Percentiles rank a stretch among this genome's conserved stretches.
Conservation (phyloP, 2,329 filamentous ascomycete genomes). For the Apiospora marii region DNA sequence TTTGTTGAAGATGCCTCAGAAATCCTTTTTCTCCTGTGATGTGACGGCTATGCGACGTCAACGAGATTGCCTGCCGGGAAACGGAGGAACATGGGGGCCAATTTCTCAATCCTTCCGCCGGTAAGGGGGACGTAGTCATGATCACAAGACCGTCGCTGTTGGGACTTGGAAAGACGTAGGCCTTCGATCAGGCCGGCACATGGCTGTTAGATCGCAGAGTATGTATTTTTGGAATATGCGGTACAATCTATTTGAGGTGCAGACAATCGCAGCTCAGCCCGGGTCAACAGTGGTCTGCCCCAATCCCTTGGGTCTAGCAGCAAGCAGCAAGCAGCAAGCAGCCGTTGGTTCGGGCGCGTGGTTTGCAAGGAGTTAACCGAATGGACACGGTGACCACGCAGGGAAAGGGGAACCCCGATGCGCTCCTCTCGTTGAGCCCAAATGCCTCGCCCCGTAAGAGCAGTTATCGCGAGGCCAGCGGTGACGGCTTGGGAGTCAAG, state of each 20-base stretch:
- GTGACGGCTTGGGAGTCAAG: neutral
- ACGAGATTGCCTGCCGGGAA: neutral
- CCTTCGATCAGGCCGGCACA: neutral
- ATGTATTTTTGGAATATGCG: neutral
- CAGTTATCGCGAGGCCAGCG: neutral
- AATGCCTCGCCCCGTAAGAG: neutral
- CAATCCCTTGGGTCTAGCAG: neutral
- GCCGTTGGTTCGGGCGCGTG: neutral
- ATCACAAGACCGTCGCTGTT: neutral
- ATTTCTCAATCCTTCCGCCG: neutral
- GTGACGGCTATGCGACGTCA: conserved; percentile 3
- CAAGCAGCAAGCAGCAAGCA: neutral
- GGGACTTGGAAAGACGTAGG: neutral
- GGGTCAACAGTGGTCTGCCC: conserved; percentile 1
- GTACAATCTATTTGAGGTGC: neutral
- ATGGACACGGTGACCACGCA: neutral
- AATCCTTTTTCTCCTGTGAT: neutral
- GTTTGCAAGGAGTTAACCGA: neutral
- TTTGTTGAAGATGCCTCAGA: neutral
- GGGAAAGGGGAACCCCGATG: neutral
- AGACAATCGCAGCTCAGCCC: conserved; percentile 7
- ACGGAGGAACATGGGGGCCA: conserved; percentile 13
- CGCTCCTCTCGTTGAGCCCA: neutral
- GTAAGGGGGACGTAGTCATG: neutral
- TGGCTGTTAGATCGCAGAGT: neutral